A percentile compares a stretch with the other conserved stretches of the same genome.
Evolutionary conservation across 495 filamentous ascomycete species (phyloP).

Genomic region (Penicillium alfredii): DNA sequence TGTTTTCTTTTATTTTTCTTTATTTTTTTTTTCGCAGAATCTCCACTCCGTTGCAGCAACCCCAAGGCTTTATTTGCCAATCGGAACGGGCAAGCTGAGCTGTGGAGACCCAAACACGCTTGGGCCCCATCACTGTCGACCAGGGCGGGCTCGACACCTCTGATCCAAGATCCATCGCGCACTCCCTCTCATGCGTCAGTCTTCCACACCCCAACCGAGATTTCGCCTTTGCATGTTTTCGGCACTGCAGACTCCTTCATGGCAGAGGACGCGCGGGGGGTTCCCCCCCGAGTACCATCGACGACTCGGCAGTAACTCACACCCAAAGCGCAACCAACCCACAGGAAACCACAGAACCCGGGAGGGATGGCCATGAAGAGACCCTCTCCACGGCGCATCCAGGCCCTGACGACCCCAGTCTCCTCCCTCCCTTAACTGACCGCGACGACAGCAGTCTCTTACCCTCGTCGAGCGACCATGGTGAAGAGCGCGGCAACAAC

Average conservation of each 20-base stretch:
- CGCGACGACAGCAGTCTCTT: constrained; percentile 35
- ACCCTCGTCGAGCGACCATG: constrained; percentile 34
- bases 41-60: no score
- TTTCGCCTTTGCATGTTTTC: constrained; percentile 34
- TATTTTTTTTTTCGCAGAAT: no score
- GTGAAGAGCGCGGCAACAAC: constrained; percentile 36
- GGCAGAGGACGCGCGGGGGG: constrained; percentile 33
- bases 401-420: constrained; percentile 17
- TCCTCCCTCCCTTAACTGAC: constrained; percentile 35
- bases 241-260: constrained; percentile 29
- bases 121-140: constrained; percentile 36
- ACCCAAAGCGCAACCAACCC: constrained; percentile 12
- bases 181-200: constrained; percentile 27
- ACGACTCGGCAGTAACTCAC: constrained; percentile 12
- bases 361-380: constrained; percentile 17
- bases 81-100: constrained; percentile 17
- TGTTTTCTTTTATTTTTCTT: constrained; percentile 5
- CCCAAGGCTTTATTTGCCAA: no score
- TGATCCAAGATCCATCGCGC: constrained; percentile 16
- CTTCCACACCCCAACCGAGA: constrained; percentile 32
- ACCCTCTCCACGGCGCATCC: constrained; percentile 7
- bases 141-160: constrained; percentile 20
- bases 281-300: constrained; percentile 20
- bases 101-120: constrained; percentile 34
- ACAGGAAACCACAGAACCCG: constrained; percentile 11